Base-by-base conservation (phyloP, 768 basidiomycete species). In the Naganishia vaughanmartiniae region DNA sequence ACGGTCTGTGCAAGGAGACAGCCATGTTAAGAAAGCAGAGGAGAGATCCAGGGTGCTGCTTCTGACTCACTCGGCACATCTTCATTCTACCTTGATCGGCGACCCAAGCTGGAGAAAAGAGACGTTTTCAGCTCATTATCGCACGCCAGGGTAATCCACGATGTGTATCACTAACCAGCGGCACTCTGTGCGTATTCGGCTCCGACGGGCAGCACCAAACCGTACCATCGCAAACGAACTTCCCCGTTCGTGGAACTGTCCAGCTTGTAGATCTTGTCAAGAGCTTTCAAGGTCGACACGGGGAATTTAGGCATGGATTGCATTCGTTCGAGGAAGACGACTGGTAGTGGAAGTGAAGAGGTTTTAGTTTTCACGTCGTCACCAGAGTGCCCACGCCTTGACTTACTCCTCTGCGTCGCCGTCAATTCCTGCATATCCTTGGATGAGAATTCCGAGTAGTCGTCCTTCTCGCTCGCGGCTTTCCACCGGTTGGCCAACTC, bases 311-410 rank as follows among this genome's bases (percentile, higher is more conserved):
- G 58, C 21, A 34, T 46, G n/a, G 86, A 81, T 72, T 89, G 86
- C 6, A 95, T 84, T 54, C 86, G 87, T 79, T 93, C 89, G 54
- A 95, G 86, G 84, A 95, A 93, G 66, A 88, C 91, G 70, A 90
- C 90, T 90, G 76, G 21, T 42, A 65, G 19, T 19, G 9, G 42
- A 70, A 46, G 17, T 53, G 69, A 46, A 48, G 48, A 11, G 21
- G n/a, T n/a, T 42, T 36, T 12, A 36, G 34, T 19, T 7, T n/a
- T 51, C 48, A 51, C 12, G 24, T 26, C 48, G 24, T 3, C 48
- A 4, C n/a, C 7, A 4, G 7, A 12, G 12, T n/a, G 48, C 12
- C 90, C 91, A 4, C n/a, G 7, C 6, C n/a, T 10, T 28, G 17
- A 63, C 39, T 45, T 21, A 63, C 60, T 83, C 74, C 87, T 91